Evolutionary conservation across 805 yeast species (phyloP), one percentile per base, ranked within the genome.

Genomic region (Isabelozyma heimii): DNA sequence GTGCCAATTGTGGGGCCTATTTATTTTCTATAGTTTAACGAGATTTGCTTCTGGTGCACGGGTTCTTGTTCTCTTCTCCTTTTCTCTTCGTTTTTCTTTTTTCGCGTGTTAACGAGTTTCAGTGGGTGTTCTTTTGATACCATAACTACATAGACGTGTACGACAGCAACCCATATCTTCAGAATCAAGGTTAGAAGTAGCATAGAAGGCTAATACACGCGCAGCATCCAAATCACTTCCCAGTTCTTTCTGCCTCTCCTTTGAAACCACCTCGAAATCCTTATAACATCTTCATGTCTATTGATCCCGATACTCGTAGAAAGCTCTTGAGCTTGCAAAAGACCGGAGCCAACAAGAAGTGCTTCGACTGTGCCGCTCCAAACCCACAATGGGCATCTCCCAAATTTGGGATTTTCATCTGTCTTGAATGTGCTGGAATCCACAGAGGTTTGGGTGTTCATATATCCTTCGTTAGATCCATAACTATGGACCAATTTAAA

Each of bases 331-430:
- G 83, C 40, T 72, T 92, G 52, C 98, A 92, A 63, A 90, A 90
- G 64, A 75, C 76, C 43, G 96, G 92, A 26, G 85, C 76, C 12
- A 65, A 65, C 50, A 90, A 87, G 72, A 85, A 82, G 66, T 94
- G 99, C 70, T 87, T 90, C 67, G 99, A 94, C 67, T 94, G 99
- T 70, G 78, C 75, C 37, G 96, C 97, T 1, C 97, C 96, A 50
- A 92, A 91, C 65, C 99, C 99, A 8, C 99, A 94, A 68, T 94
- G 99, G 99, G 97, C 98, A 1, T 90, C 97, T 12, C 98, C 98
- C 37, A 94, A 94, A 69, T 91, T 92, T 70, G 99, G 99, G 51
- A 88, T 94, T 52, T 94, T 91, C 70, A 92, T 94, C 63, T 94
- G 99, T 69, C 79, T 94, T 39, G 99, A 94, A 66, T 94, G 99